These are phyloP conservation scores for Hericium erinaceus DNA, from an alignment of 768 basidiomycete species.

Conservation along the genomic window DNA sequence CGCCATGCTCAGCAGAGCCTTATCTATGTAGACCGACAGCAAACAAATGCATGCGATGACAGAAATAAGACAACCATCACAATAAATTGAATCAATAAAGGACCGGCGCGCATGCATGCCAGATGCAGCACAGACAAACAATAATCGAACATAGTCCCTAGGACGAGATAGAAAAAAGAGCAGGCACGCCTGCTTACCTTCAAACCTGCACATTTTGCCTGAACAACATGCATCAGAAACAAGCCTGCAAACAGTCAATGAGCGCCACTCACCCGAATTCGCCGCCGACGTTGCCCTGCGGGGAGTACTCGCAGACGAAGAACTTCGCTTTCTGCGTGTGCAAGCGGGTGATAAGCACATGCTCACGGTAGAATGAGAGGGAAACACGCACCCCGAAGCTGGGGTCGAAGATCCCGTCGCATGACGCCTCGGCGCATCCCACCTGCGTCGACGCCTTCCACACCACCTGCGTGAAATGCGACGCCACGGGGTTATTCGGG, in stretches of 20 bases:
- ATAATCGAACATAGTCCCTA: too few relatives aligned
- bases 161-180: not conserved
- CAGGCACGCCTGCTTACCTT: not conserved
- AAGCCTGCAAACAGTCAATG: not conserved
- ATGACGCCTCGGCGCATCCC: constrained; percentile 51
- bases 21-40: too few relatives aligned
- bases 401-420: constrained; percentile 41
- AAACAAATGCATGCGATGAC: too few relatives aligned
- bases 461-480: constrained; percentile 71
- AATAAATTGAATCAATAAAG: too few relatives aligned
- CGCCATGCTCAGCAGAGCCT: too few relatives aligned
- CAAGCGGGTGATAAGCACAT: constrained; percentile 1
- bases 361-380: too few relatives aligned
- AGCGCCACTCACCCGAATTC: constrained; percentile 43
- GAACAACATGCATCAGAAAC: not conserved
- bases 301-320: constrained; percentile 63
- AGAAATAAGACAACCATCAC: too few relatives aligned
- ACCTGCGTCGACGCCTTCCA: constrained; percentile 61
- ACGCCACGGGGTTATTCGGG: constrained; percentile 44
- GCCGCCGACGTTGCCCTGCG: constrained; percentile 56
- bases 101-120: too few relatives aligned
- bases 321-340: constrained; percentile 39
- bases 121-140: too few relatives aligned
- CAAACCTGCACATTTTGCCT: constrained; percentile 25
- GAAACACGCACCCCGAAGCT: constrained; percentile 40